Conservation (phyloP, 2,329 filamentous ascomycete genomes). For the Plenodomus lindquistii region DNA sequence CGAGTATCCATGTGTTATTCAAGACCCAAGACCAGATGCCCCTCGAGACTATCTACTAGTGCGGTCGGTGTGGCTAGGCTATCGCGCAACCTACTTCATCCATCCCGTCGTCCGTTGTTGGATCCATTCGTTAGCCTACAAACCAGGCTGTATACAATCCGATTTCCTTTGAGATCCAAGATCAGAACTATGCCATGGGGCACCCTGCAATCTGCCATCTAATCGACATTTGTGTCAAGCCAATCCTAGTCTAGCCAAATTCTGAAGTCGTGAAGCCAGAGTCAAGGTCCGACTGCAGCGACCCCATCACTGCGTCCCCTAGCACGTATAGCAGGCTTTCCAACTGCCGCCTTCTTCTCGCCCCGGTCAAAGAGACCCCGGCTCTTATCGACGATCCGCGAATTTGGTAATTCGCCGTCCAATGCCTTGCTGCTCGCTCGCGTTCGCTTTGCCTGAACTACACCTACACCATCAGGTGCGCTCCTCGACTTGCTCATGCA, state of each 20-base stretch:
- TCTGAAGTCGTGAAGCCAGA: background rate
- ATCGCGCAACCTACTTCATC: no score
- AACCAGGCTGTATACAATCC: background rate
- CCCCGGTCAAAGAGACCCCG: background rate
- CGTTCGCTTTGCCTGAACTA: background rate
- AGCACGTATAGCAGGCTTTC: background rate
- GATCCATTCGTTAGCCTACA: no score
- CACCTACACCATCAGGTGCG: background rate
- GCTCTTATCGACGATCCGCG: constrained; percentile 11
- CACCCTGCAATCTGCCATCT: background rate
- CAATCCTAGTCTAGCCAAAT: background rate
- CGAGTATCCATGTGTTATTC: no score
- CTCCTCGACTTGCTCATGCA: constrained; percentile 2
- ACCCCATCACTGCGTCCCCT: constrained; percentile 27
- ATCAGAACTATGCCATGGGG: background rate
- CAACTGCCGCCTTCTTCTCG: background rate
- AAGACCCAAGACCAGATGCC: no score
- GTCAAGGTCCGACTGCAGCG: constrained; percentile 23
- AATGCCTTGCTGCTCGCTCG: constrained; percentile 1
- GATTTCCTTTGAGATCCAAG: background rate
- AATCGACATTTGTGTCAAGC: background rate
- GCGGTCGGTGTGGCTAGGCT: no score
- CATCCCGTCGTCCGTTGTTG: no score
- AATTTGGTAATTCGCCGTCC: constrained; percentile 15
- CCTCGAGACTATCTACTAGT: no score